These are phyloP conservation scores for Juncus inflexus DNA, from an alignment of 176 grass and related monocot genomes.

Conservation along the genomic window DNA sequence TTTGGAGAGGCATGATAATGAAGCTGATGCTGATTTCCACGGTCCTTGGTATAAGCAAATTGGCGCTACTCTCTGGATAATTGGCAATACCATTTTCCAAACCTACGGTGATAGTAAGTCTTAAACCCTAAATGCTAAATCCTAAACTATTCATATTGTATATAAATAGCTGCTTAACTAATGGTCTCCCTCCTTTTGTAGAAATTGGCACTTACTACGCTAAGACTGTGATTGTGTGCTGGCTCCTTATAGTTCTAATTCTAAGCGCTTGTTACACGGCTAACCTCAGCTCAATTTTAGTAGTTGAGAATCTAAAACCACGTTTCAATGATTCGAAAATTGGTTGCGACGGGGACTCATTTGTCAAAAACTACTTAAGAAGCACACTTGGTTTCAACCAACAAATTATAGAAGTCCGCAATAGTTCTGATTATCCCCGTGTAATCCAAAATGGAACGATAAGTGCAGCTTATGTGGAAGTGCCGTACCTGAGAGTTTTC, in stretches of 20 bases:
- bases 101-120: constrained; percentile 8
- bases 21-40: background rate
- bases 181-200: background rate
- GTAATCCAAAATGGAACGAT: constrained; percentile 27
- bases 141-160: background rate
- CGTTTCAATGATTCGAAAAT: background rate
- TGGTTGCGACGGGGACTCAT: constrained; percentile 23
- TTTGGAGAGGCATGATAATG: background rate
- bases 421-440: background rate
- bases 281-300: constrained; percentile 29
- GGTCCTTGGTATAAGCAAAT: constrained; percentile 4
- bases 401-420: background rate
- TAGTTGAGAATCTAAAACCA: constrained; percentile 14
- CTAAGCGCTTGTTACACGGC: constrained; percentile 26
- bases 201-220: constrained; percentile 20
- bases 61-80: constrained; percentile 29
- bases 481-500: constrained; percentile 31
- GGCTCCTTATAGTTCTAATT: constrained; percentile 32
- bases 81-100: constrained; percentile 19
- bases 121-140: background rate
- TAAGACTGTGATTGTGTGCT: constrained; percentile 24
- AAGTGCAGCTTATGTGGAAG: constrained; percentile 28
- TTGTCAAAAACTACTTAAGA: constrained; percentile 29
- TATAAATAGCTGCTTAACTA: background rate
- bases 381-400: constrained; percentile 3